A percentile compares a stretch with the other conserved stretches of the same genome.
These are phyloP conservation scores for Kockovaella imperatae DNA, from an alignment of 768 basidiomycete species.

Conservation along the genomic window DNA sequence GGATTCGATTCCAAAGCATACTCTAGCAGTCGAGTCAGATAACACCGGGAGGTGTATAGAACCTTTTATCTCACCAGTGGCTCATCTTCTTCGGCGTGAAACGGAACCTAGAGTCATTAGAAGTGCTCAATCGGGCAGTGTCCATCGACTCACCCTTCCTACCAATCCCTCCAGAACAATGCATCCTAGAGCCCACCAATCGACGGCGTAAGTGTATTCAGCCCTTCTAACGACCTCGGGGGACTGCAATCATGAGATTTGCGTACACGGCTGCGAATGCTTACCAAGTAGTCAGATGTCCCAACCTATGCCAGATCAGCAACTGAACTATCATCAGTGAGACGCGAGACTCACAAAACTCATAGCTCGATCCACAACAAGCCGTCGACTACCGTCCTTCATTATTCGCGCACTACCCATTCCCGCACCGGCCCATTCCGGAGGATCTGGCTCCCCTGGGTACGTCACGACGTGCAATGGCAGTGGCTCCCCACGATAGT, in stretches of 20 bases:
- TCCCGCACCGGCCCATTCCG: constrained; percentile 31
- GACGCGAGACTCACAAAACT: constrained; percentile 21
- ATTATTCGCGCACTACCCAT: constrained; percentile 13
- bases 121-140: neutral
- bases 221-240: constrained; percentile 88
- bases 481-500: constrained; percentile 26
- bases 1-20: constrained; percentile 57
- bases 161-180: constrained; percentile 97
- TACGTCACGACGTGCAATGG: constrained; percentile 21
- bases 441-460: constrained; percentile 15
- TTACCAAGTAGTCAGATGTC: constrained; percentile 37
- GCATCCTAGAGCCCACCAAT: constrained; percentile 98
- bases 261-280: constrained; percentile 3
- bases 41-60: neutral
- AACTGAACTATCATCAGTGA: neutral
- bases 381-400: constrained; percentile 7
- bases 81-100: constrained; percentile 25
- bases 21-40: constrained; percentile 12
- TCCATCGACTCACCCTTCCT: constrained; percentile 65
- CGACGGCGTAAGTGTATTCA: constrained; percentile 75
- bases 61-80: constrained; percentile 13
- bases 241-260: constrained; percentile 47
- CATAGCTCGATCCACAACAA: constrained; percentile 23
- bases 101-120: constrained; percentile 20
- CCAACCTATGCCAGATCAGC: constrained; percentile 18